Evolutionary conservation across 164 flowering plant species (phyloP).

Genomic region (Hamamelis virginiana): DNA sequence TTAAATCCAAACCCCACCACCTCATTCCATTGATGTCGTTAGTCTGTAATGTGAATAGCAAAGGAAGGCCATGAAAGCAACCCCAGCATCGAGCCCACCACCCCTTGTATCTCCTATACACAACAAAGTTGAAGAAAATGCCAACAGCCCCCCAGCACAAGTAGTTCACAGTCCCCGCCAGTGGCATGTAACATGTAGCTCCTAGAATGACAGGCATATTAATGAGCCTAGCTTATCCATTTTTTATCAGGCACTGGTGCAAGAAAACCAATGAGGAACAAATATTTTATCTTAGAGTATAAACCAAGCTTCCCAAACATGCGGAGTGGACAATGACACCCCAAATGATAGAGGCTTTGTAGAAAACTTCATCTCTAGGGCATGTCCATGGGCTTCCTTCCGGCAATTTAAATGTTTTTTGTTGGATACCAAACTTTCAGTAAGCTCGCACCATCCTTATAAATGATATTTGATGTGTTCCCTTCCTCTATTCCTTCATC

Average conservation of each 20-base stretch:
- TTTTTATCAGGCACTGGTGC: slow-evolving; percentile 46
- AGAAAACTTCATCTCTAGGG: slow-evolving; percentile 47
- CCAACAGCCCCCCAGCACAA: slow-evolving; percentile 39
- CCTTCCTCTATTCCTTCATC: too few relatives aligned
- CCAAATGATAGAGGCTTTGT: slow-evolving; percentile 49
- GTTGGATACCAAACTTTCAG: too few relatives aligned
- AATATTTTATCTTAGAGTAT: slow-evolving; percentile 36
- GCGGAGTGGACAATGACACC: slow-evolving; percentile 45
- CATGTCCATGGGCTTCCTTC: slow-evolving; percentile 62
- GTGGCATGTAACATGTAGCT: slow-evolving; percentile 28
- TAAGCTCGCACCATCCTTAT: too few relatives aligned
- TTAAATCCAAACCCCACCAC: slow-evolving; percentile 46
- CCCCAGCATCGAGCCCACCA: slow-evolving; percentile 66
- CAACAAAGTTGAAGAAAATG: slow-evolving; percentile 36
- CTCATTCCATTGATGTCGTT: slow-evolving; percentile 24
- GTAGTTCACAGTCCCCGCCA: slow-evolving; percentile 44
- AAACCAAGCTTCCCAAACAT: slow-evolving; percentile 42
- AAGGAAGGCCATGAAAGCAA: slow-evolving; percentile 45
- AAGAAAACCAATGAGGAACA: slow-evolving; percentile 44
- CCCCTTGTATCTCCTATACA: slow-evolving; percentile 31
- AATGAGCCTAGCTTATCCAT: slow-evolving; percentile 38
- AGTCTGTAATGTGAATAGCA: slow-evolving; percentile 30
- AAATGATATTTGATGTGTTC: too few relatives aligned
- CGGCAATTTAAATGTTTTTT: slow-evolving; percentile 34
- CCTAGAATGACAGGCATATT: slow-evolving; percentile 41